A percentile compares a stretch with the other conserved stretches of the same genome.
Conservation (phyloP, 495 filamentous ascomycete species). For the Penicillium canescens region DNA sequence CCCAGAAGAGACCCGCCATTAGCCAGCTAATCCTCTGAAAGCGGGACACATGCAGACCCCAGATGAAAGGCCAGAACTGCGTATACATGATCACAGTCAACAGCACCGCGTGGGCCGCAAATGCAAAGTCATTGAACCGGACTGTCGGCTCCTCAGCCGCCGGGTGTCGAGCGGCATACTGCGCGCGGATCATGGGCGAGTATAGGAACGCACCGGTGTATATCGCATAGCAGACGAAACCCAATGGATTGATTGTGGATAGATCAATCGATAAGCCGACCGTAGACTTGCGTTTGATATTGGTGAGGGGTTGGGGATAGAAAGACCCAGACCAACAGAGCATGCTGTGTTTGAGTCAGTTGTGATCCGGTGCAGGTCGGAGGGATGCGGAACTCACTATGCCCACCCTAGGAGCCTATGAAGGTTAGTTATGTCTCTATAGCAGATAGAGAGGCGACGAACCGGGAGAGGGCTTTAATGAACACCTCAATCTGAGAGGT, state of each 20-base stretch:
- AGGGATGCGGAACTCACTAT: conserved; percentile 33
- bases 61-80: conserved; percentile 70
- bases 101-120: conserved; percentile 75
- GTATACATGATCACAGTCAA: conserved; percentile 65
- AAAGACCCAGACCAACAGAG: conserved; percentile 85
- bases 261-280: conserved; percentile 85
- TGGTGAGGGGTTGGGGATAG: conserved; percentile 85
- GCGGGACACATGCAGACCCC: conserved; percentile 67
- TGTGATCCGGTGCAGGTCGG: neutral
- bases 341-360: conserved; percentile 39
- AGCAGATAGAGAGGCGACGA: conserved; percentile 13
- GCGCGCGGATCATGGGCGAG: conserved; percentile 69
- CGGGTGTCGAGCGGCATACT: conserved; percentile 85
- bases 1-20: conserved; percentile 66
- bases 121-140: conserved; percentile 85
- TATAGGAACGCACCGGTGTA: conserved; percentile 75
- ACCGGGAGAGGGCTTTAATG: conserved; percentile 46
- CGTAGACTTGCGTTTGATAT: conserved; percentile 72
- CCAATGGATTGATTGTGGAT: conserved; percentile 76
- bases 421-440: neutral
- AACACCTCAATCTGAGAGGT: conserved; percentile 35
- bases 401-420: conserved; percentile 43
- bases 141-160: conserved; percentile 74
- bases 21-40: conserved; percentile 60
- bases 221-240: conserved; percentile 76